Evolutionary conservation across 495 filamentous ascomycete genomes (phyloP).

Genomic region (Glonium stellatum): DNA sequence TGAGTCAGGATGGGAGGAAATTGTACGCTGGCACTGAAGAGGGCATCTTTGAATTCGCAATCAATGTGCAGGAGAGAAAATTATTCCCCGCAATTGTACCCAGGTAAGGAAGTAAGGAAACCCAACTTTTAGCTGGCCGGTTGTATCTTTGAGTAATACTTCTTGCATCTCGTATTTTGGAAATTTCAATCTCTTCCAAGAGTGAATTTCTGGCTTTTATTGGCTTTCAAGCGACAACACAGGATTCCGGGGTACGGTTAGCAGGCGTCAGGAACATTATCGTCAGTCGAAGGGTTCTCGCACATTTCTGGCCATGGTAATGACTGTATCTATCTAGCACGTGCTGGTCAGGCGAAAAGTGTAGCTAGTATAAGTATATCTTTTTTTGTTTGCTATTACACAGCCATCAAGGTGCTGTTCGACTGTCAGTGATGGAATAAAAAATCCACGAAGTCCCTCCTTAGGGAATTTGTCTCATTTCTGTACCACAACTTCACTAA

Average conservation of each 20-base stretch:
- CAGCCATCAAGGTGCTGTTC: too few relatives aligned
- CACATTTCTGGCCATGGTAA: neutral
- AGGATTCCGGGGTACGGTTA: neutral
- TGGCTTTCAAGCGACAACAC: neutral
- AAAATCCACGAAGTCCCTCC: too few relatives aligned
- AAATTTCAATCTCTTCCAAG: neutral
- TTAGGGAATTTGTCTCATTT: too few relatives aligned
- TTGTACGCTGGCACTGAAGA: conserved; percentile 35
- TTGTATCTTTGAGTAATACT: neutral
- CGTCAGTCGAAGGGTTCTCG: neutral
- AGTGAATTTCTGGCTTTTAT: neutral
- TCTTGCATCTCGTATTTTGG: conserved; percentile 3
- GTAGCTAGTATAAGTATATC: too few relatives aligned
- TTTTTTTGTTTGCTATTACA: too few relatives aligned
- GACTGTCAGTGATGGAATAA: too few relatives aligned
- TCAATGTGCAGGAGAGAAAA: conserved; percentile 34
- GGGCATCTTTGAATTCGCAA: conserved; percentile 35
- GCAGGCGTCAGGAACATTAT: neutral
- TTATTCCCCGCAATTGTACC: conserved; percentile 29
- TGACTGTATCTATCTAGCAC: neutral
- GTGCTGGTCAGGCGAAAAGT: neutral
- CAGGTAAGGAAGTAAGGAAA: conserved; percentile 17
- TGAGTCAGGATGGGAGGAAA: conserved; percentile 35
- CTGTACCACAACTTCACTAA: too few relatives aligned
- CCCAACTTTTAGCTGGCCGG: neutral